Evolutionary conservation across 2,329 filamentous ascomycete species (phyloP).

Genomic region (Trichophaea hybrida): DNA sequence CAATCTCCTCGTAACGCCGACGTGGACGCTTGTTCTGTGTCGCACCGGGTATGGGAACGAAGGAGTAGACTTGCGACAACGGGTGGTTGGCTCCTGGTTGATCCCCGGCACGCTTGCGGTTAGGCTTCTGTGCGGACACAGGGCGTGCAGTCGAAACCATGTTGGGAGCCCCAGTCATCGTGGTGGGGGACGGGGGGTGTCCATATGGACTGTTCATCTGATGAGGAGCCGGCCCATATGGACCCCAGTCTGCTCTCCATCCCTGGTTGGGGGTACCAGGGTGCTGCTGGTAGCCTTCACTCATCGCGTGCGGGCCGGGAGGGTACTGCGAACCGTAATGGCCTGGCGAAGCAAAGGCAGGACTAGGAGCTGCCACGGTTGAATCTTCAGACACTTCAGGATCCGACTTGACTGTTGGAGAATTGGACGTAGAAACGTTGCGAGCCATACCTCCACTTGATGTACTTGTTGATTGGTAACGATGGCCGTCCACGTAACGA

Average conservation of each 20-base stretch:
- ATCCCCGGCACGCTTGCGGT: conserved; percentile 30
- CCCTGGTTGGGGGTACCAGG: conserved; percentile 51
- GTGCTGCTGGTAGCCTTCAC: conserved; percentile 55
- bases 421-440: conserved; percentile 40
- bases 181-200: conserved; percentile 32
- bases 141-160: conserved; percentile 36
- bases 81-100: conserved; percentile 27
- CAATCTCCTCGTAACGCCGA: conserved; percentile 91
- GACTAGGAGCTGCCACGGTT: conserved; percentile 84
- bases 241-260: conserved; percentile 59
- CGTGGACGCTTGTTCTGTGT: conserved; percentile 94
- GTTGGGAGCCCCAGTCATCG: conserved; percentile 41
- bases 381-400: conserved; percentile 97
- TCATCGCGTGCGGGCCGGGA: conserved; percentile 48
- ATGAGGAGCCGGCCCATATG: conserved; percentile 41
- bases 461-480: conserved; percentile 65
- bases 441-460: conserved; percentile 75
- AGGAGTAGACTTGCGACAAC: conserved; percentile 69
- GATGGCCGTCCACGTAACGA: conserved; percentile 62
- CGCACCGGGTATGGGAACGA: conserved; percentile 90
- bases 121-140: conserved; percentile 16
- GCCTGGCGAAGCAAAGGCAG: conserved; percentile 63
- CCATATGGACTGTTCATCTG: conserved; percentile 31
- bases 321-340: conserved; percentile 77
- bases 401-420: conserved; percentile 63